Evolutionary conservation across 441 rosid species (phyloP), one percentile per base, ranked within the genome.

Genomic region (Adansonia madagascariensis): DNA sequence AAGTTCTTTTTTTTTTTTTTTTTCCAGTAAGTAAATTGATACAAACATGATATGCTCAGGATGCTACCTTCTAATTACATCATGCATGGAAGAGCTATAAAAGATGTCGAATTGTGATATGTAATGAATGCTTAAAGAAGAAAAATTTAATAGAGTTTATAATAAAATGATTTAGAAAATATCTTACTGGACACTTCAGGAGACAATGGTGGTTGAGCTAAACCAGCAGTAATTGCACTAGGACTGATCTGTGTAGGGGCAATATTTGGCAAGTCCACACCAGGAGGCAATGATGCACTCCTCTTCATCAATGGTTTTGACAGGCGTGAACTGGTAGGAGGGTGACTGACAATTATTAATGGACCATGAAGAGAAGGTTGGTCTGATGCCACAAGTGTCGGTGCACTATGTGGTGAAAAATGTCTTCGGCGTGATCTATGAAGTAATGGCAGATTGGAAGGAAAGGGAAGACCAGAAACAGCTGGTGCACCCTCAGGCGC

Each of bases 131-230:
- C 14, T 20, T 8, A 56, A 57, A 49, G 12, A 22, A 18, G 15
- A 50, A 80, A 66, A 80, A 1, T 22, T 47, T 27, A 47, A 69
- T 6, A 11, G 47, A 47, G 64, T 17, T 59, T 67, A 31, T 68
- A 12, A 65, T 80, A 65, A 49, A 65, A 61, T 72, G 46, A 56
- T 39, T 18, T 10, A 27, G 59, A 73, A 78, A 39, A 17, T 20
- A 64, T 79, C 92, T 84, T 85, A 92, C 99, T 79, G 22, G 97
- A 90, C 63, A 84, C 70, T 64, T 82, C 80, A 69, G 92, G 98
- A 75, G 98, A 85, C 75, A 95, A 82, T 66, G 99, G 97, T 53
- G 99, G 97, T 83, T 92, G 88, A 76, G 94, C 80, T 85, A 93
- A 84, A 81, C 77, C 84, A 39, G 89, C 63, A 77, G 93, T 86